Conservation (phyloP, 1,139 yeast species). For the Pichia sp. region DNA sequence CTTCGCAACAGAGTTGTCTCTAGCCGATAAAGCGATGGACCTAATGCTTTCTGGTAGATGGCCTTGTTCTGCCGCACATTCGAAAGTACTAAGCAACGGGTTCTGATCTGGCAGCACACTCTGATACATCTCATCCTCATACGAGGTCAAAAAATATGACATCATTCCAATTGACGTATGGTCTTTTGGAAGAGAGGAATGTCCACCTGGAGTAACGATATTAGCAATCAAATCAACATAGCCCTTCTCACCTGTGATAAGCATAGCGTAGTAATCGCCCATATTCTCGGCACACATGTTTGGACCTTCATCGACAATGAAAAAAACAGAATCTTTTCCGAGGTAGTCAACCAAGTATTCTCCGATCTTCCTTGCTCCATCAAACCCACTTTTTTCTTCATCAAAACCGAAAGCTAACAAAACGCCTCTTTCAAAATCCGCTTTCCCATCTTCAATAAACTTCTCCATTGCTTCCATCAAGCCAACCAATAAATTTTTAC, state of each 20-base stretch:
- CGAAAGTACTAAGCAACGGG: conserved; percentile 46
- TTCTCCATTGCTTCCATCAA: conserved; percentile 58
- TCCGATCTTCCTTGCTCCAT: conserved; percentile 49
- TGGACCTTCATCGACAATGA: conserved; percentile 64
- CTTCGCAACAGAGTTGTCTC: conserved; percentile 26
- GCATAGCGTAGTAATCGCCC: conserved; percentile 41
- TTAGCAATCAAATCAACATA: conserved; percentile 46
- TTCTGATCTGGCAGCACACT: conserved; percentile 42
- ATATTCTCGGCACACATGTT: conserved; percentile 17
- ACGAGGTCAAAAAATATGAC: conserved; percentile 43
- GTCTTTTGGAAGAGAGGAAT: conserved; percentile 64
- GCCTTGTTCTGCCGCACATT: conserved; percentile 43
- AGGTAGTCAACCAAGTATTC: conserved; percentile 42
- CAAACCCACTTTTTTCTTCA: conserved; percentile 59
- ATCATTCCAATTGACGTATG: conserved; percentile 70
- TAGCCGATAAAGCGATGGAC: conserved; percentile 9
- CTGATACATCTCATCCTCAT: conserved; percentile 48
- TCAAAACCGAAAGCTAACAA: conserved; percentile 65
- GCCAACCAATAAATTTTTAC: conserved; percentile 54
- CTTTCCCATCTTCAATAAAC: conserved; percentile 38
- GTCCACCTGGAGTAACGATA: conserved; percentile 62
- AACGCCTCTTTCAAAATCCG: conserved; percentile 49
- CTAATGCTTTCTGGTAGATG: conserved; percentile 3
- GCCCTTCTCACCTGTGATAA: conserved; percentile 68
- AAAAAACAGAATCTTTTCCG: conserved; percentile 50